These are phyloP conservation scores for Penicillium capsulatum DNA, from an alignment of 2,329 filamentous ascomycete genomes.

Conservation along the genomic window DNA sequence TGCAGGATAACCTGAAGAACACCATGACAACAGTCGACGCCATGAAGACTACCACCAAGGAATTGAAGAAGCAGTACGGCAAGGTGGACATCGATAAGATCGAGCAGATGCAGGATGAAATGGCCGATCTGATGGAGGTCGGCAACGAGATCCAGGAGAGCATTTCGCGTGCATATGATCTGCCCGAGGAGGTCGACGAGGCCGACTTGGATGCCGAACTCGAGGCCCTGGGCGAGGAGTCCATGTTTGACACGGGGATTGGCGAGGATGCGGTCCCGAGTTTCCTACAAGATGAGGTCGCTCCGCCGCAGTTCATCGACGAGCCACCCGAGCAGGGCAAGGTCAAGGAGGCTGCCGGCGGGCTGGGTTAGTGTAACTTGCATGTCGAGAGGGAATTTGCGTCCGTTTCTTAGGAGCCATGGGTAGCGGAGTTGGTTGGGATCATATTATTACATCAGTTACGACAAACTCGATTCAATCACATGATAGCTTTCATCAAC, in stretches of 20 bases:
- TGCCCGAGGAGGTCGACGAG: conserved; percentile 97
- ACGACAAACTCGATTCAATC: not conserved
- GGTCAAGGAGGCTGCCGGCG: conserved; percentile 71
- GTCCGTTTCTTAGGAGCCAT: conserved; percentile 14
- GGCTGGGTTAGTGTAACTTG: conserved; percentile 21
- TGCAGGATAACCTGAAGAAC: conserved; percentile 98
- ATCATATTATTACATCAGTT: not conserved
- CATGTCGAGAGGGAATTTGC: conserved; percentile 4
- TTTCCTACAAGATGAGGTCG: conserved; percentile 84
- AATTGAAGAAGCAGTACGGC: conserved; percentile 87
- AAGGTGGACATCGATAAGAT: conserved; percentile 98
- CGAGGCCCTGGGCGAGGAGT: conserved; percentile 88
- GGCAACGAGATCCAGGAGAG: conserved; percentile 98
- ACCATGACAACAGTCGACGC: conserved; percentile 98
- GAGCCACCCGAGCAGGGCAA: conserved; percentile 74
- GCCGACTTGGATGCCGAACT: conserved; percentile 92
- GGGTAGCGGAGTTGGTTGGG: conserved; percentile 17
- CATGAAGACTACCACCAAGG: conserved; percentile 94
- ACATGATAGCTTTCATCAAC: not conserved
- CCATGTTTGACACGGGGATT: conserved; percentile 72
- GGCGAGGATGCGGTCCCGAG: conserved; percentile 65
- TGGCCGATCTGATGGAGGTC: conserved; percentile 96
- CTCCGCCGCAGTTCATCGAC: conserved; percentile 82
- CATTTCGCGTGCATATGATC: conserved; percentile 82
- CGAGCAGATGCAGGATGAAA: conserved; percentile 95